Evolutionary conservation across 495 filamentous ascomycete genomes (phyloP).

Genomic region (Daldinia loculata): DNA sequence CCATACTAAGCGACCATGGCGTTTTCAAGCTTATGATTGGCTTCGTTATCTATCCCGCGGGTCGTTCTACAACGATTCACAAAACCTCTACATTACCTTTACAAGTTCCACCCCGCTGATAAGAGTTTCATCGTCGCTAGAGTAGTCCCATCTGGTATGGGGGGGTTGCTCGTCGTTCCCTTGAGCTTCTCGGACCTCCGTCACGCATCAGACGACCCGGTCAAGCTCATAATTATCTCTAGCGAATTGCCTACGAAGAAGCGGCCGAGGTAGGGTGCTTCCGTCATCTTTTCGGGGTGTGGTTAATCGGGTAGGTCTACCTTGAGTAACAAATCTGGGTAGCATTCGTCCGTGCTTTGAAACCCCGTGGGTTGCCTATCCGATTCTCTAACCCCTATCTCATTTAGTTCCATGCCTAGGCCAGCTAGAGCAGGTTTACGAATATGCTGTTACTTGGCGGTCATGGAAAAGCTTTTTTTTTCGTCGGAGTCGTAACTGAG

Average conservation of each 20-base stretch:
- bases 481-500: neutral
- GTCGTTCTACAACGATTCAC: conserved; percentile 6
- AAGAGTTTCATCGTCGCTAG: conserved; percentile 11
- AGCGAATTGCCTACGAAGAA: conserved; percentile 15
- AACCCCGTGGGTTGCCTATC: conserved; percentile 13
- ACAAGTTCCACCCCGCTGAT: conserved; percentile 12
- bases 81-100: conserved; percentile 7
- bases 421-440: neutral
- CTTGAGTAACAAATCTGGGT: neutral
- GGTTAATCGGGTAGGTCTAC: conserved; percentile 13
- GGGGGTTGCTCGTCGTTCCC: conserved; percentile 17
- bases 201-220: conserved; percentile 10
- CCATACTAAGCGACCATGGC: neutral
- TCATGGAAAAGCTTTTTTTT: neutral
- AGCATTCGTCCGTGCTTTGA: conserved; percentile 4
- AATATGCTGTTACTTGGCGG: neutral
- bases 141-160: conserved; percentile 17
- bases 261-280: conserved; percentile 7
- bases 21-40: conserved; percentile 23
- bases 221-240: conserved; percentile 22
- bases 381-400: neutral
- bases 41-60: neutral
- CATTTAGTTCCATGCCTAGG: neutral
- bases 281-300: conserved; percentile 12
- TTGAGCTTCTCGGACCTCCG: conserved; percentile 41